A percentile compares a stretch with the other conserved stretches of the same genome.
Conservation (phyloP, 306 rosid genomes). For the Citrullus colocynthis region DNA sequence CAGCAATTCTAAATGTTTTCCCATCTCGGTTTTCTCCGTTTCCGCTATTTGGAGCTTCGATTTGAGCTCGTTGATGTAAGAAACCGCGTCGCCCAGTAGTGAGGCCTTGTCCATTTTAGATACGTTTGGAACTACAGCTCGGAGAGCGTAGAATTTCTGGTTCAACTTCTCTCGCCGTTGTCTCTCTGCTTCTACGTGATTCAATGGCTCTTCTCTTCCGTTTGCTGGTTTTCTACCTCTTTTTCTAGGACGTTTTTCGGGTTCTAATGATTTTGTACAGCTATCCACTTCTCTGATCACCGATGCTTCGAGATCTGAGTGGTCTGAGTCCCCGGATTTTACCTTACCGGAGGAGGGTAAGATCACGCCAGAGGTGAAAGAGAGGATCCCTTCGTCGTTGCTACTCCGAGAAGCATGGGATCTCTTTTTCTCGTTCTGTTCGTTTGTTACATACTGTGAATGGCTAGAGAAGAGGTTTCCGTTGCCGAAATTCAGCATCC, state of each 20-base stretch:
- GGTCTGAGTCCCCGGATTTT: slow-evolving; percentile 60
- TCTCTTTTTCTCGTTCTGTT: slow-evolving; percentile 35
- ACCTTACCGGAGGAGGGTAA: not conserved
- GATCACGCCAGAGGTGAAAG: slow-evolving; percentile 71
- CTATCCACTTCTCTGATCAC: slow-evolving; percentile 54
- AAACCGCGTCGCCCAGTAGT: slow-evolving; percentile 70
- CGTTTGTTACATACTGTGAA: slow-evolving; percentile 31
- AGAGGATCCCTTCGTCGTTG: slow-evolving; percentile 74
- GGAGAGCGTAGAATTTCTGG: slow-evolving; percentile 82
- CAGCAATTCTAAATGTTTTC: slow-evolving; percentile 35
- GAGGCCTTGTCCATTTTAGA: slow-evolving; percentile 98
- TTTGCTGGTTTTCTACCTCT: slow-evolving; percentile 87
- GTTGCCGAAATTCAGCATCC: slow-evolving; percentile 66
- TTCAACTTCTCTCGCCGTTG: slow-evolving; percentile 87
- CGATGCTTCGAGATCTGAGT: slow-evolving; percentile 83
- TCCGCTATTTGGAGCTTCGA: slow-evolving; percentile 44
- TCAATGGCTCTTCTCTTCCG: slow-evolving; percentile 88
- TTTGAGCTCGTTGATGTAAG: slow-evolving; percentile 75
- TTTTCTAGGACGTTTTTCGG: slow-evolving; percentile 73
- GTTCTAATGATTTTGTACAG: slow-evolving; percentile 43
- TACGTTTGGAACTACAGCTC: slow-evolving; percentile 88
- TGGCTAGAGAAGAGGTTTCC: slow-evolving; percentile 39
- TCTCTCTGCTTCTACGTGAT: slow-evolving; percentile 91
- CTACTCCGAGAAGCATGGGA: slow-evolving; percentile 59
- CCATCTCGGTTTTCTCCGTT: slow-evolving; percentile 40